Conservation (phyloP, 495 filamentous ascomycete genomes). For the Penicillium cataractarum region DNA sequence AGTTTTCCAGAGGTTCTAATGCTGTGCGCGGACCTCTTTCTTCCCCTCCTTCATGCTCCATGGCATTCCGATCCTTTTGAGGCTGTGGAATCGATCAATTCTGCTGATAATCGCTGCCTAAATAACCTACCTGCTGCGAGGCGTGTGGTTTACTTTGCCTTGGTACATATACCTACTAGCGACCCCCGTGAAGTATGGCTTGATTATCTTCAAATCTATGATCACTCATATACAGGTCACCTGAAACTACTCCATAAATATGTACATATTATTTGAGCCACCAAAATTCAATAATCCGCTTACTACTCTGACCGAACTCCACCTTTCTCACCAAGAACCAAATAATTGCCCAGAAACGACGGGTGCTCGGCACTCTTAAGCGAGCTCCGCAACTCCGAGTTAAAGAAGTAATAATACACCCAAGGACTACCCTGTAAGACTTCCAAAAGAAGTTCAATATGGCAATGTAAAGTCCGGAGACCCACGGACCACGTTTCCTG, state of each 20-base stretch:
- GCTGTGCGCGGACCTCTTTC: slow-evolving; percentile 11
- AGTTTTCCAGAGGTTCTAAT: slow-evolving; percentile 15
- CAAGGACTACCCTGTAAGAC: background rate
- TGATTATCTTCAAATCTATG: too few species aligned
- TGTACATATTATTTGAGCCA: slow-evolving; percentile 6
- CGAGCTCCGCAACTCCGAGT: slow-evolving; percentile 22
- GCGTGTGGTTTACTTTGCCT: slow-evolving; percentile 5
- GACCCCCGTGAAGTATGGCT: too few species aligned
- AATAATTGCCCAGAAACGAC: slow-evolving; percentile 7
- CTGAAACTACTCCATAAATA: background rate
- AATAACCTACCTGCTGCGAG: background rate
- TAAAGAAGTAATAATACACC: background rate
- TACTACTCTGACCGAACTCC: background rate
- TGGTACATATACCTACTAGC: too few species aligned
- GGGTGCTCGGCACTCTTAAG: slow-evolving; percentile 20
- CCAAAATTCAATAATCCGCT: slow-evolving; percentile 9
- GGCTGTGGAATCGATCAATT: slow-evolving; percentile 10
- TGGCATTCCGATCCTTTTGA: slow-evolving; percentile 18
- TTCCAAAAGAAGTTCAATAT: slow-evolving; percentile 4
- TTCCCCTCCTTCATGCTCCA: slow-evolving; percentile 7
- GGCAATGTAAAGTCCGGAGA: slow-evolving; percentile 3
- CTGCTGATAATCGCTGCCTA: background rate
- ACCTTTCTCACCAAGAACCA: background rate
- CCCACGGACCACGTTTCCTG: slow-evolving; percentile 30
- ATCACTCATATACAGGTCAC: too few species aligned